Conservation (phyloP, 2,329 filamentous ascomycete genomes). For the Pochonia chlamydosporia region DNA sequence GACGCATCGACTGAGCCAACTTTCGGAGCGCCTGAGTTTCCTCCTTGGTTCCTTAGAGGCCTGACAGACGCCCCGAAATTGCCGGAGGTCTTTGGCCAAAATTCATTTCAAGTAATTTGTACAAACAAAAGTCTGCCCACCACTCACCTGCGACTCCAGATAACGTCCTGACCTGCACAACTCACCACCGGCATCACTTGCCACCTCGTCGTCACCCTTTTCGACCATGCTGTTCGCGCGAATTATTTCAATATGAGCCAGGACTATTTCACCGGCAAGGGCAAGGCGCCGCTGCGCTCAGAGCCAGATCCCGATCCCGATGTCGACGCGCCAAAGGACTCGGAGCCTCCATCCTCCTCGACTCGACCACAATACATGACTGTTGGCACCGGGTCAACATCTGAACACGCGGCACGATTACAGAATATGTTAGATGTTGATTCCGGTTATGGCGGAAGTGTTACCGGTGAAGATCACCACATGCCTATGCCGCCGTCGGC, state of each 20-base stretch:
- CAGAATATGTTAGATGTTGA: conserved; percentile 80
- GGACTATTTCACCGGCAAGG: conserved; percentile 51
- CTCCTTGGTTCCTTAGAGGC: too few species aligned
- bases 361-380: conserved; percentile 71
- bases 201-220: not conserved
- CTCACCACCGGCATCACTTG: not conserved
- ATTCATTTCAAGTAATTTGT: not conserved
- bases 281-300: conserved; percentile 36
- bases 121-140: not conserved
- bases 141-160: not conserved
- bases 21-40: too few species aligned
- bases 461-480: conserved; percentile 55
- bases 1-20: too few species aligned
- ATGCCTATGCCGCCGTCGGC: conserved; percentile 11
- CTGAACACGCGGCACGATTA: conserved; percentile 73
- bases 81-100: not conserved
- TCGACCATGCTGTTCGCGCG: conserved; percentile 29
- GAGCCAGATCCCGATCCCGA: conserved; percentile 24
- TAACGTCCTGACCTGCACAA: not conserved
- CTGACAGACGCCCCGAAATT: conserved; percentile 1
- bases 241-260: conserved; percentile 48
- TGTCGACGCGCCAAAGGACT: conserved; percentile 20
- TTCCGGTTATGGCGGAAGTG: conserved; percentile 86
- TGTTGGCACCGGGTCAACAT: conserved; percentile 75
- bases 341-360: conserved; percentile 21